phyloP scores from a whole-genome alignment of 306 rosid genomes.

The Cicer pinnatifidum region DNA sequence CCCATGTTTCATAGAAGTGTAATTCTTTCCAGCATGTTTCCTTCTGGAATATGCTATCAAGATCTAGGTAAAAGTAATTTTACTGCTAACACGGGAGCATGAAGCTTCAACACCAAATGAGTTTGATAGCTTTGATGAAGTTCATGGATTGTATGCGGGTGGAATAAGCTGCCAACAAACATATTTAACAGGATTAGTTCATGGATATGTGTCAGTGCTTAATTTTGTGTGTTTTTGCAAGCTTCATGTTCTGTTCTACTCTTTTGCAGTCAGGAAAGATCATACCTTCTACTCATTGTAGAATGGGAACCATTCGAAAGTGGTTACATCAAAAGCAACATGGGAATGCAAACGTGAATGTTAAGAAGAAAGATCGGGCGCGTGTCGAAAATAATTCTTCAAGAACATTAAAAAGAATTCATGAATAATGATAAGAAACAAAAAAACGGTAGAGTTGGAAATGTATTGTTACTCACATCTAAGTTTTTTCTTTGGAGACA shows the following conservation, averaged over 20 bases:
- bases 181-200: slow-evolving; percentile 56
- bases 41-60: slow-evolving; percentile 66
- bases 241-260: slow-evolving; percentile 8
- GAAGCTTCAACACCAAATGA: slow-evolving; percentile 21
- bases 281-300: slow-evolving; percentile 42
- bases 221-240: background rate
- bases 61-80: slow-evolving; percentile 44
- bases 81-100: slow-evolving; percentile 45
- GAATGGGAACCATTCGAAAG: slow-evolving; percentile 70
- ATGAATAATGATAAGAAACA: no score
- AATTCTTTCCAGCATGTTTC: slow-evolving; percentile 79
- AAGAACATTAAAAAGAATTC: no score
- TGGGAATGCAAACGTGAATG: slow-evolving; percentile 27
- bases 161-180: slow-evolving; percentile 57
- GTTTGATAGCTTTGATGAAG: slow-evolving; percentile 65
- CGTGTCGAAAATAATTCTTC: slow-evolving; percentile 45
- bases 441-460: no score
- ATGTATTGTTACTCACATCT: no score
- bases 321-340: slow-evolving; percentile 84
- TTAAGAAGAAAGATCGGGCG: slow-evolving; percentile 74
- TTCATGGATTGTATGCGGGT: slow-evolving; percentile 54
- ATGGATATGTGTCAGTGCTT: no score
- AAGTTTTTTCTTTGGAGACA: no score
- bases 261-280: slow-evolving; percentile 62
- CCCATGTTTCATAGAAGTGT: slow-evolving; percentile 63